These are phyloP conservation scores for Tetrapyrgos nigripes DNA, from an alignment of 1,284 basidiomycete genomes.

Conservation along the genomic window DNA sequence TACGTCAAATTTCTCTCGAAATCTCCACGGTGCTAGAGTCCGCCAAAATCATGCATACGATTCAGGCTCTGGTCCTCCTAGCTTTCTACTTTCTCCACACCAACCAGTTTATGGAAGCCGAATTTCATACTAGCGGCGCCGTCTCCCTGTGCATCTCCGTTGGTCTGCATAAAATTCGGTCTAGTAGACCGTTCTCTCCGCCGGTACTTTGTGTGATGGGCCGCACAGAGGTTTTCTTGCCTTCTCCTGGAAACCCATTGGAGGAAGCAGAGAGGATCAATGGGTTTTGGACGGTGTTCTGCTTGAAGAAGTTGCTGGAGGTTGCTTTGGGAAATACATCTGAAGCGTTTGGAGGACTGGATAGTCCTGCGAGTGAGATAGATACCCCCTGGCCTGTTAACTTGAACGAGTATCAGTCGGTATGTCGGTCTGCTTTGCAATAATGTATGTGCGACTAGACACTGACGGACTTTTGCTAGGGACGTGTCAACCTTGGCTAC, in stretches of 20 bases:
- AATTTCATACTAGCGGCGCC: constrained; percentile 40
- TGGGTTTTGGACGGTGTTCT: constrained; percentile 43
- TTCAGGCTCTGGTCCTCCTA: constrained; percentile 45
- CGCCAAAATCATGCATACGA: constrained; percentile 34
- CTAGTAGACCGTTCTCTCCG: constrained; percentile 4
- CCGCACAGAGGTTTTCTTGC: constrained; percentile 2
- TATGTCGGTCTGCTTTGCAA: too few relatives aligned
- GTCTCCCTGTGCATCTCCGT: constrained; percentile 37
- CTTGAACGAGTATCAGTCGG: constrained; percentile 32
- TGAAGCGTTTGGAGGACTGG: constrained; percentile 23
- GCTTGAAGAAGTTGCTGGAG: constrained; percentile 37
- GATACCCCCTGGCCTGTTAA: constrained; percentile 43
- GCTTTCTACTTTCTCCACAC: constrained; percentile 40
- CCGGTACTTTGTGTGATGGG: constrained; percentile 1
- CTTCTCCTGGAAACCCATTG: constrained; percentile 18
- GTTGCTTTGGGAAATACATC: constrained; percentile 32
- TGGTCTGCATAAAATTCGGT: constrained; percentile 37
- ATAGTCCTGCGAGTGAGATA: constrained; percentile 24
- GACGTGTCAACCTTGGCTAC: not conserved
- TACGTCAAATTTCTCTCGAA: constrained; percentile 24
- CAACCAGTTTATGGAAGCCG: constrained; percentile 41
- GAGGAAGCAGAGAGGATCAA: constrained; percentile 45
- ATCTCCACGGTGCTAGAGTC: constrained; percentile 20
- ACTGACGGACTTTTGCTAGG: not conserved
- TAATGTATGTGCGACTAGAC: too few relatives aligned